Base-by-base conservation (phyloP, 176 grass and related monocot species). In the Melocanna baccifera region DNA sequence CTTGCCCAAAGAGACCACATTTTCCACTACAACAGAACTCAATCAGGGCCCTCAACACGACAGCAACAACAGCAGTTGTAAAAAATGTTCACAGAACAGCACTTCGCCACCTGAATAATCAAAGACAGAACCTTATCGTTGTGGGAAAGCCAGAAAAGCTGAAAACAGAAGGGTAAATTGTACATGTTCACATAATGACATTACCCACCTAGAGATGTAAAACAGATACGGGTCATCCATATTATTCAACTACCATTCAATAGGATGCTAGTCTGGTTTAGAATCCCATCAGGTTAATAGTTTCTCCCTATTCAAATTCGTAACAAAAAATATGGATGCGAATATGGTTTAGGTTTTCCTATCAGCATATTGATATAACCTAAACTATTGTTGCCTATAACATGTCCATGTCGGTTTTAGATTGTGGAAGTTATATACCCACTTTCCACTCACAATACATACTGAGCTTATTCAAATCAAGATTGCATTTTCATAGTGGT, bases 21-120 rank as follows among this genome's bases (percentile, higher is more conserved):
- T 86, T 96, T 74, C 96, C 93, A 57, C 90, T 89, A 50, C 72
- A 83, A 71, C 93, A 99, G 75, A 94, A 87, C 83, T 77, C 84
- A 0, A 96, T 96, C 19, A 95, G 75, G 26, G 83, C 66, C 84
- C 82, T 92, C 83, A 99, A 56, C 22, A 96, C 90, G 20, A 99
- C 93, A 76, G 93, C 91, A 63, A 99, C 96, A 68, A 99, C 87
- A 83, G 96, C 96, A 50, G 96, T 99, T 62, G 93, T 94, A 84
- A 99, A 99, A 47, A 99, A 99, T 74, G 96, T 89, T 89, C 97
- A 96, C 4, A 99, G 59, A 80, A 96, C 91, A 71, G 93, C 93
- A 86, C 97, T 96, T 78, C 93, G 87, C 97, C 97, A 99, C 97
- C 97, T 99, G 74, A 75, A 89, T 81, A 83, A 83, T 53, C 26